Conservation (phyloP, 306 rosid species). For the Rosa lucieae region DNA sequence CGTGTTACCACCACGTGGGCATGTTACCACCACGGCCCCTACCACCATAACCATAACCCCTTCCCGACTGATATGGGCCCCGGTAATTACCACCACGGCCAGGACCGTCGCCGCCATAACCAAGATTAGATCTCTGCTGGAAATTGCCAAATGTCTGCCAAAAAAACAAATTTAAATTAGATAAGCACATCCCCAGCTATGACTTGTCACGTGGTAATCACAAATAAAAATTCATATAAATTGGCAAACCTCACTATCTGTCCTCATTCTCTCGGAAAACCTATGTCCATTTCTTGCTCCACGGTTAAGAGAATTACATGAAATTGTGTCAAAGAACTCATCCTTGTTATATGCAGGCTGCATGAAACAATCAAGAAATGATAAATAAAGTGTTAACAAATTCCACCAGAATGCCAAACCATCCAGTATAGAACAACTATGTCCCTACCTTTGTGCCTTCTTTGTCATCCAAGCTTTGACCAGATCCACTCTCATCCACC, state of each 20-base stretch:
- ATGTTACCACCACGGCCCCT: constrained; percentile 45
- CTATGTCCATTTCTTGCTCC: constrained; percentile 55
- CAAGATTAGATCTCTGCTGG: constrained; percentile 42
- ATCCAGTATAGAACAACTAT: constrained; percentile 1
- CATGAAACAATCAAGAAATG: constrained; percentile 29
- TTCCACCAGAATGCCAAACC: constrained; percentile 14
- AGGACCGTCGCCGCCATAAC: constrained; percentile 43
- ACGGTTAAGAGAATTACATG: constrained; percentile 50
- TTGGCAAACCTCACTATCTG: constrained; percentile 54
- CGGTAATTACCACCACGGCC: constrained; percentile 45
- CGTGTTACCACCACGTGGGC: constrained; percentile 35
- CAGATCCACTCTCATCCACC: constrained; percentile 30
- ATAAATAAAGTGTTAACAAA: constrained; percentile 16
- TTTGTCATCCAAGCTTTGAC: constrained; percentile 32
- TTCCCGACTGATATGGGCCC: constrained; percentile 45
- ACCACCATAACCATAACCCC: constrained; percentile 52
- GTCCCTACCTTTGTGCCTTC: constrained; percentile 44
- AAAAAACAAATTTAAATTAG: neutral
- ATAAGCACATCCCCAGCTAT: neutral
- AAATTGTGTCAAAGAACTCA: constrained; percentile 79
- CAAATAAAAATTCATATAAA: neutral
- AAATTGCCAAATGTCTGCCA: constrained; percentile 62
- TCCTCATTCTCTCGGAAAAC: constrained; percentile 49
- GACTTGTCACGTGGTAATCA: neutral
- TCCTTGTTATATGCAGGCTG: constrained; percentile 77